Percentiles rank a stretch among this genome's conserved stretches.
Evolutionary conservation across 345 rosid species (phyloP).

Genomic region (Citrus reticulata): DNA sequence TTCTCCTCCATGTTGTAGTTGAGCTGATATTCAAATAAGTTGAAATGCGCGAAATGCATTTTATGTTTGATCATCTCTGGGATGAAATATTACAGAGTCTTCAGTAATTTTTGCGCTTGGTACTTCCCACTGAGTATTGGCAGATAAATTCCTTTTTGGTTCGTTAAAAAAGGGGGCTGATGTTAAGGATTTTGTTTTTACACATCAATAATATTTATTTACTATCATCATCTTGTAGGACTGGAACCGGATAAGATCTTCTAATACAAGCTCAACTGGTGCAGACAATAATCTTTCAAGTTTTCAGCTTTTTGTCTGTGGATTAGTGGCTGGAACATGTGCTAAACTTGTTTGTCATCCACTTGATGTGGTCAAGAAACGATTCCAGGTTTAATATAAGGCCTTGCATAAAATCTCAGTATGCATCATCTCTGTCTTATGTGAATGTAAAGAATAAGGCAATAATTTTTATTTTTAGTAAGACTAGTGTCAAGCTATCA

Average conservation of each 20-base stretch:
- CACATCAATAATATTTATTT: background rate
- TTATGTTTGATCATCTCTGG: background rate
- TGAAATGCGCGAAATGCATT: background rate
- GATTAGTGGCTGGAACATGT: conserved; percentile 91
- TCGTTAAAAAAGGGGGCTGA: background rate
- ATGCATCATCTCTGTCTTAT: background rate
- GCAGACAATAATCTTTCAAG: conserved; percentile 54
- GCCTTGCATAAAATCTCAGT: background rate
- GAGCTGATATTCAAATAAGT: background rate
- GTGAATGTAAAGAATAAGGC: background rate
- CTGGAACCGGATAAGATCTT: conserved; percentile 52
- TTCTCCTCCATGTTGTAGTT: background rate
- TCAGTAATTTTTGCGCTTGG: background rate
- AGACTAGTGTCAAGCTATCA: background rate
- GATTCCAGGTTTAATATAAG: conserved; percentile 72
- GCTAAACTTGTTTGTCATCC: conserved; percentile 99
- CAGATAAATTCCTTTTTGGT: background rate
- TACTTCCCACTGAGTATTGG: background rate
- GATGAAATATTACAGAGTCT: background rate
- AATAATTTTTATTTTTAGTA: background rate
- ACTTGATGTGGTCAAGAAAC: conserved; percentile 92
- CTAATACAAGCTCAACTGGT: conserved; percentile 29
- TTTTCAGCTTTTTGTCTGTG: conserved; percentile 82
- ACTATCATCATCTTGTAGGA: conserved; percentile 34
- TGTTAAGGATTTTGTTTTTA: background rate